phyloP scores from a whole-genome alignment of 345 rosid species.

The Salix brachista region DNA sequence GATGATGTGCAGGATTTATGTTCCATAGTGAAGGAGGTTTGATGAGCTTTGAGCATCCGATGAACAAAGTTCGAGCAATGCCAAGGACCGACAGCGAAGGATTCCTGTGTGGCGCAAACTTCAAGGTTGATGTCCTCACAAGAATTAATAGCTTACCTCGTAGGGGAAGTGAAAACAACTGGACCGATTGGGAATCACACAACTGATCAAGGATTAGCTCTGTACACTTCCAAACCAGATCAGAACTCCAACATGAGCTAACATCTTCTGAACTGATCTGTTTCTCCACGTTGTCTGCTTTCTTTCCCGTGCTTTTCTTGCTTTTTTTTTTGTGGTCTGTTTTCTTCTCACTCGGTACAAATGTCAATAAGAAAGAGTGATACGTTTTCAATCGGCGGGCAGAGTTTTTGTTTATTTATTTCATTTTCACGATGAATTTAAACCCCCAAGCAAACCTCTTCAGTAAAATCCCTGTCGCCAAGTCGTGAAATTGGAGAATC shows the following conservation, averaged over 20 bases:
- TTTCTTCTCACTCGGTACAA: background rate
- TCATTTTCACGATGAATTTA: no score
- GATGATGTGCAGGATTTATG: conserved; percentile 17
- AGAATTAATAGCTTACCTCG: conserved; percentile 47
- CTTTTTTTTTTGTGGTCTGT: no score
- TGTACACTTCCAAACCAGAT: background rate
- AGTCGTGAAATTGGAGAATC: background rate
- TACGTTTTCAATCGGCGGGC: background rate
- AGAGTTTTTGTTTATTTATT: background rate
- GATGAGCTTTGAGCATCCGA: conserved; percentile 49
- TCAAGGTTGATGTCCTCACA: conserved; percentile 39
- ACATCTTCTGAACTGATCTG: background rate
- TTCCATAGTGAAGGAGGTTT: conserved; percentile 39
- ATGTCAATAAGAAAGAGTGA: background rate
- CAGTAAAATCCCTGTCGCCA: background rate
- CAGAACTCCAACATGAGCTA: background rate
- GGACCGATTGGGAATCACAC: conserved; percentile 34
- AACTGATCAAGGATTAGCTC: background rate
- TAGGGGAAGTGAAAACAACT: conserved; percentile 44
- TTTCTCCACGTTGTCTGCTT: background rate
- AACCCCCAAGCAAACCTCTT: background rate
- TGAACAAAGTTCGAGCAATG: conserved; percentile 42
- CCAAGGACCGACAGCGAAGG: conserved; percentile 37
- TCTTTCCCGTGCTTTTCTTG: background rate
- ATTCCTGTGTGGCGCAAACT: conserved; percentile 33